Percentiles rank a stretch among this genome's conserved stretches.
phyloP scores from a whole-genome alignment of 768 basidiomycete species.

The Auricularia sp. region DNA sequence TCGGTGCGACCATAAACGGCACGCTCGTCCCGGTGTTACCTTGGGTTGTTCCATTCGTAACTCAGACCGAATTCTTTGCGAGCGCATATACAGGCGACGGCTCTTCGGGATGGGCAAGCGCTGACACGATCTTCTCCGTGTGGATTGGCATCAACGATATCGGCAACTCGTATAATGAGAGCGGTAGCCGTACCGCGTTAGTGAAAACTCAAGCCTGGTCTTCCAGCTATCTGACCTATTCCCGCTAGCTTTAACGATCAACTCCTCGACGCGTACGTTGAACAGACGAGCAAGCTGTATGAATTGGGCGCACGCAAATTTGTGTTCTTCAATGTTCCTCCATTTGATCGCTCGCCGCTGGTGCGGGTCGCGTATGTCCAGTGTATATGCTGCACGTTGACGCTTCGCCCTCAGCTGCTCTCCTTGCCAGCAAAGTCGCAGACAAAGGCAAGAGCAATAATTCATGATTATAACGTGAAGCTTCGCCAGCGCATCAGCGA shows the following conservation, averaged over 20 bases:
- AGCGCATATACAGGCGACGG: conserved; percentile 40
- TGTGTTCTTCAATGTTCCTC: conserved; percentile 53
- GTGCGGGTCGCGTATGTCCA: conserved; percentile 30
- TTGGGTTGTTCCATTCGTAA: conserved; percentile 14
- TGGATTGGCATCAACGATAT: conserved; percentile 33
- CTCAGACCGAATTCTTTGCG: conserved; percentile 46
- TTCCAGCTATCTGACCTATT: neutral
- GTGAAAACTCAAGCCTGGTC: conserved; percentile 11
- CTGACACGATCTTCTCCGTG: conserved; percentile 26
- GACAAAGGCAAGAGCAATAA: conserved; percentile 35
- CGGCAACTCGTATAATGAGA: conserved; percentile 20
- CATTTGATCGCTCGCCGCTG: conserved; percentile 45
- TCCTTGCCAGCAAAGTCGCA: conserved; percentile 25
- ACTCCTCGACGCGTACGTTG: conserved; percentile 41
- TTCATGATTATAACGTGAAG: conserved; percentile 42
- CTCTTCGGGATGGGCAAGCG: conserved; percentile 27
- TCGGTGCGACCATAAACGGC: conserved; percentile 56
- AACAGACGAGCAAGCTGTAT: conserved; percentile 37
- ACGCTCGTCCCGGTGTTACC: conserved; percentile 43
- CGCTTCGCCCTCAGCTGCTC: conserved; percentile 34
- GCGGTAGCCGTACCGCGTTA: conserved; percentile 41
- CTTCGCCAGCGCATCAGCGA: conserved; percentile 28
- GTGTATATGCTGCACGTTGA: neutral
- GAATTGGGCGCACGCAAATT: conserved; percentile 50
- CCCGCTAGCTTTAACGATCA: conserved; percentile 36